These are phyloP conservation scores for Trichoderma simmonsii DNA, from an alignment of 2,329 filamentous ascomycete genomes.

Conservation along the genomic window DNA sequence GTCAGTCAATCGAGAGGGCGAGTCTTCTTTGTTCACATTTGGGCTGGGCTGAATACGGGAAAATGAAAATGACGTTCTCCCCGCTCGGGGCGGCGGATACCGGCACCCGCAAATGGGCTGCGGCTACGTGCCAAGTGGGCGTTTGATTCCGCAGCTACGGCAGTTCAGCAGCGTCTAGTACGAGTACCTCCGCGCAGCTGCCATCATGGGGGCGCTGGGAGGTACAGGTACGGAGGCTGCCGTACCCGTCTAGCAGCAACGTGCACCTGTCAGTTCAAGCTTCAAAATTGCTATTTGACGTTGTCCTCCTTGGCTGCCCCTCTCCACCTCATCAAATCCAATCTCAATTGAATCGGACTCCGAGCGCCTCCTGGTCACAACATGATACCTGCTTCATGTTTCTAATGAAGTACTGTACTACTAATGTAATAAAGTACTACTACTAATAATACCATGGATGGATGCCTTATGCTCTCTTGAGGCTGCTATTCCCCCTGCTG, in stretches of 20 bases:
- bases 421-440: not conserved
- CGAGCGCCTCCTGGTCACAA: not conserved
- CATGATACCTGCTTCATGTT: not conserved
- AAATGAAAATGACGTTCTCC: conserved; percentile 15
- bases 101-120: conserved; percentile 10
- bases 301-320: not conserved
- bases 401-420: not conserved
- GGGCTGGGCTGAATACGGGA: not conserved
- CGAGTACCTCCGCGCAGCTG: not conserved
- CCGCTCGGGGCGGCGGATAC: conserved; percentile 16
- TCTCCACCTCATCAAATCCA: not conserved
- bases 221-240: not conserved
- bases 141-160: conserved; percentile 9
- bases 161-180: not conserved
- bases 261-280: not conserved
- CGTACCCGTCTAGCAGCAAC: not conserved
- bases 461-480: not conserved
- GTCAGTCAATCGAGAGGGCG: not conserved
- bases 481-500: not conserved
- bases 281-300: not conserved
- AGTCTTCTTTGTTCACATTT: not conserved
- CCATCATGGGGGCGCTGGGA: not conserved
- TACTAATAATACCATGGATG: not conserved
- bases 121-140: conserved; percentile 4
- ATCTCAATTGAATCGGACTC: not conserved